Evolutionary conservation across 345 rosid species (phyloP), one percentile per base, ranked within the genome.

Genomic region (Populus tremula): DNA sequence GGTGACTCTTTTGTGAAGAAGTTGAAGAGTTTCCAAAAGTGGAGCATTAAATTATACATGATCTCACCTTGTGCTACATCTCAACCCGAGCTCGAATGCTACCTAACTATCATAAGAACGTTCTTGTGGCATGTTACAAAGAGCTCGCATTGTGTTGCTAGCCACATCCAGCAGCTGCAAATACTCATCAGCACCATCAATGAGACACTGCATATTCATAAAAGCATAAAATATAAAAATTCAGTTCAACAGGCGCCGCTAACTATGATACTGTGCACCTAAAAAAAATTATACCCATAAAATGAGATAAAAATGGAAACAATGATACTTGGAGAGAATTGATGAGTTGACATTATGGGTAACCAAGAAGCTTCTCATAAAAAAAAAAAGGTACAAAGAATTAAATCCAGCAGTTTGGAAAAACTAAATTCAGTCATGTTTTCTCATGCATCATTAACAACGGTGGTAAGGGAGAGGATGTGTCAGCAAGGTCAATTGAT

Each of bases 151-250:
- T 33, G 91, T 84, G 76, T 76, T 84, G 87, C 98, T 91, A 76
- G 91, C 82, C 78, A 89, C 93, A 76, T 92, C 92, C 79, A 96
- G 88, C 75, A 96, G 90, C 90, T 92, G 98, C 90, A 96, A 77
- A 87, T 96, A 92, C 89, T 94, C 99, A 67, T 94, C 97, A 21
- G 97, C 99, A 7, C 97, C 98, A 68, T 92, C 99, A 72, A 96
- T 86, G 39, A 96, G 97, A 82, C 90, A 76, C 99, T 94, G 97
- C 85, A 79, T 12, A 59, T 71, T 71, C 23, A 16, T 49, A 81
- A 69, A 23, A 16, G 21, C 41, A 54, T 16, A 43, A 72, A 53
- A 70, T 27, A n/a, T 71, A 36, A 77, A 49, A 36, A 61, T 67
- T 59, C 9, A 20, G 49, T 36, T 33, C 41, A n/a, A 69, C 5